Evolutionary conservation across 495 filamentous ascomycete genomes (phyloP).

Genomic region (Cladorrhinum samala): DNA sequence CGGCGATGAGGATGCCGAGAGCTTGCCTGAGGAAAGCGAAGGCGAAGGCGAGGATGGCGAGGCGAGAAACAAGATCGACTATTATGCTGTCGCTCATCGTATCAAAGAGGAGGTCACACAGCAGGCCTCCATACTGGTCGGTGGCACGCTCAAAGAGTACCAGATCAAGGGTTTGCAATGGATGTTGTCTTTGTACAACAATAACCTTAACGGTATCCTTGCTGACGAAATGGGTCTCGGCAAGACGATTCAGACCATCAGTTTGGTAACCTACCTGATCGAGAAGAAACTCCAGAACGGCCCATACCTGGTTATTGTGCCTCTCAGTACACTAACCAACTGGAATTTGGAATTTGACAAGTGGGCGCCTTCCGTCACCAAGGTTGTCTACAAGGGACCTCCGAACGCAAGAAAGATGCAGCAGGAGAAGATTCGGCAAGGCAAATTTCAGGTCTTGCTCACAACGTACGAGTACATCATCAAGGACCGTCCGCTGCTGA

Average conservation of each 20-base stretch:
- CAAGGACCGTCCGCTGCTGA: constrained; percentile 89
- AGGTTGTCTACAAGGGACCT: constrained; percentile 94
- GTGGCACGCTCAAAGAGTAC: constrained; percentile 92
- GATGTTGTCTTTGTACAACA: constrained; percentile 99
- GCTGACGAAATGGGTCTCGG: constrained; percentile 99
- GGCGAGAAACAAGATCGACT: constrained; percentile 79
- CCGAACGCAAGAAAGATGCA: constrained; percentile 83
- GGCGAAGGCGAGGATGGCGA: constrained; percentile 62
- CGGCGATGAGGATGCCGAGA: constrained; percentile 53
- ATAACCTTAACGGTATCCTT: constrained; percentile 97
- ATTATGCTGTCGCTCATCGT: constrained; percentile 95
- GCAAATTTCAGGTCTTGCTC: constrained; percentile 89
- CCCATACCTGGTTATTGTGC: constrained; percentile 94
- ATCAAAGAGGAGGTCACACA: constrained; percentile 82
- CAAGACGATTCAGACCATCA: constrained; percentile 99
- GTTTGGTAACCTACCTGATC: constrained; percentile 92
- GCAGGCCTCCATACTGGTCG: constrained; percentile 80
- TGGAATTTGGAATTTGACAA: constrained; percentile 99
- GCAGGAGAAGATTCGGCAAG: constrained; percentile 88
- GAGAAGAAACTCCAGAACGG: constrained; percentile 90
- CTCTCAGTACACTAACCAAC: constrained; percentile 92
- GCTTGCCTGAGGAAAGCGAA: constrained; percentile 54
- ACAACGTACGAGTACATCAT: constrained; percentile 99
- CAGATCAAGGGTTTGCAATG: constrained; percentile 97
- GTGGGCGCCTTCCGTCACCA: constrained; percentile 82